These are phyloP conservation scores for Stachybotrys elegans DNA, from an alignment of 2,329 filamentous ascomycete species.

Conservation along the genomic window DNA sequence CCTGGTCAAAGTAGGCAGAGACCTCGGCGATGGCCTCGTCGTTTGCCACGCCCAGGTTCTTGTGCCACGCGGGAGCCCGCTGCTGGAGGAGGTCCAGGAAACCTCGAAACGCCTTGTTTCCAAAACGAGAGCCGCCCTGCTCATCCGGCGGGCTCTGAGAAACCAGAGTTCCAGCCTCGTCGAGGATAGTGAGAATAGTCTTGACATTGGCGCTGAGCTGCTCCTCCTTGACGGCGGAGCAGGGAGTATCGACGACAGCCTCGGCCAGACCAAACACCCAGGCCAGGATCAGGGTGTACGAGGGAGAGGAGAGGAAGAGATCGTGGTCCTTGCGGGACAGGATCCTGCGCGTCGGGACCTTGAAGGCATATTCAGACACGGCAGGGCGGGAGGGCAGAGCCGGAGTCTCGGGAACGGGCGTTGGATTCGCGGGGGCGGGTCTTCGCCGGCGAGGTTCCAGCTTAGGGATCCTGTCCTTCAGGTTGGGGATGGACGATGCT, in stretches of 20 bases:
- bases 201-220: conserved; percentile 56
- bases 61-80: conserved; percentile 58
- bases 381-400: conserved; percentile 63
- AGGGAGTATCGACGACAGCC: conserved; percentile 65
- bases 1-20: conserved; percentile 73
- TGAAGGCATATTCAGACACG: conserved; percentile 55
- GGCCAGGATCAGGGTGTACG: conserved; percentile 69
- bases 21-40: conserved; percentile 61
- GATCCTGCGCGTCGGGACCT: conserved; percentile 70
- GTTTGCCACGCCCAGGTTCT: conserved; percentile 47
- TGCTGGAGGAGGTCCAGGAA: conserved; percentile 68
- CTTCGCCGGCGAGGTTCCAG: conserved; percentile 60
- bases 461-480: conserved; percentile 57
- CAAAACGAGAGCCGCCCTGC: conserved; percentile 84
- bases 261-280: conserved; percentile 88
- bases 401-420: conserved; percentile 71
- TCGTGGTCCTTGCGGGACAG: conserved; percentile 76
- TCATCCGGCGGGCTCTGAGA: conserved; percentile 73
- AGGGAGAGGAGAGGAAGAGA: conserved; percentile 71
- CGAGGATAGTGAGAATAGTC: conserved; percentile 64
- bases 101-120: conserved; percentile 83
- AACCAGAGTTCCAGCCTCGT: conserved; percentile 63
- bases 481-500: conserved; percentile 20
- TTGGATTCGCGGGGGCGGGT: conserved; percentile 44
- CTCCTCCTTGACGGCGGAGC: conserved; percentile 54